phyloP scores from a whole-genome alignment of 768 basidiomycete genomes.

The Kwoniella bestiolae region DNA sequence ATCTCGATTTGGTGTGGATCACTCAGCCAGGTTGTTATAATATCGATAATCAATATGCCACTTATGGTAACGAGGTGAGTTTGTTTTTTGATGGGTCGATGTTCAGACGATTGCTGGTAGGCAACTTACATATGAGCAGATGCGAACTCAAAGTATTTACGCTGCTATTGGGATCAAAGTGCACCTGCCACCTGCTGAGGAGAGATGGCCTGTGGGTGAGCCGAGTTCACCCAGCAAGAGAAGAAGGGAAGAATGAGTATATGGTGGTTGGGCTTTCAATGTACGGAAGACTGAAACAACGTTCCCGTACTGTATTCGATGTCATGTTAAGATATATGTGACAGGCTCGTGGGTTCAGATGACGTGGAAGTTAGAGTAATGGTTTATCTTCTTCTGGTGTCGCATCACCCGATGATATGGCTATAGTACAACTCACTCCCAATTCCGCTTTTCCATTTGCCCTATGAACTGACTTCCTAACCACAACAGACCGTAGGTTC shows the following conservation, averaged over 20 bases:
- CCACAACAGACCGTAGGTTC: slow-evolving; percentile 22
- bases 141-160: background rate
- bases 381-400: too few relatives aligned
- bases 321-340: too few relatives aligned
- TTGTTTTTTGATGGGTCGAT: background rate
- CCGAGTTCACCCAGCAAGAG: background rate
- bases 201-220: background rate
- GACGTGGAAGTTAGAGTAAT: too few relatives aligned
- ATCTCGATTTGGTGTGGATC: background rate
- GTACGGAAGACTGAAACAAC: background rate
- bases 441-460: background rate
- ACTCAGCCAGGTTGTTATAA: background rate
- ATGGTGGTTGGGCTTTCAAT: background rate
- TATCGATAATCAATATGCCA: background rate
- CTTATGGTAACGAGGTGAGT: slow-evolving; percentile 10
- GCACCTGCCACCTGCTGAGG: background rate
- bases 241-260: background rate
- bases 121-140: background rate
- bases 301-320: too few relatives aligned
- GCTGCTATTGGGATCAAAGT: background rate
- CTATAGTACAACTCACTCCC: slow-evolving; percentile 4
- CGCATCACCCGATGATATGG: too few relatives aligned
- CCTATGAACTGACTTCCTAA: background rate
- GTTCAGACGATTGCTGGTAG: background rate
- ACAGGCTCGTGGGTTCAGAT: too few relatives aligned